Percentiles rank a stretch among this genome's conserved stretches.
Conservation (phyloP, 2,329 filamentous ascomycete genomes). For the Pseudogymnoascus pannorum region DNA sequence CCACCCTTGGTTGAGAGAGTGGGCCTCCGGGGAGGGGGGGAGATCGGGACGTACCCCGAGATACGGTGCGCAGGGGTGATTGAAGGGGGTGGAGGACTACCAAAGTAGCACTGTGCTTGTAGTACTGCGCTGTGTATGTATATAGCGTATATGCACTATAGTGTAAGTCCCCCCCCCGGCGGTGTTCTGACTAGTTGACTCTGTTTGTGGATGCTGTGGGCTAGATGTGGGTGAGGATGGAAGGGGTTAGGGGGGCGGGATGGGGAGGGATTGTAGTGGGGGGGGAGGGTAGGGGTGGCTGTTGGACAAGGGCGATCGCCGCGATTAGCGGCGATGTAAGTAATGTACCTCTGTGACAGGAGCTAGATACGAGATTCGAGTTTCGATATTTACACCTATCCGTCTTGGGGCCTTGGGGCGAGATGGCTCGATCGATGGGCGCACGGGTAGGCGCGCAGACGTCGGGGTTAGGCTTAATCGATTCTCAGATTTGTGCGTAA, state of each 20-base stretch:
- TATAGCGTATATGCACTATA: not conserved
- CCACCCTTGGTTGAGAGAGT: not conserved
- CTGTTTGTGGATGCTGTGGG: not conserved
- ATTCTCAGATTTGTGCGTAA: slow-evolving; percentile 2
- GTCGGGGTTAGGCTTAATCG: not conserved
- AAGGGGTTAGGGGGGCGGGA: not conserved
- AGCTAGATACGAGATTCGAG: not conserved
- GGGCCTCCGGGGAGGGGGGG: not conserved
- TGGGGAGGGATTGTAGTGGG: not conserved
- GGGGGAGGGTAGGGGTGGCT: not conserved
- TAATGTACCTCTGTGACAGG: not conserved
- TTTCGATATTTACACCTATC: not conserved
- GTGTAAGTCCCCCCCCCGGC: not conserved
- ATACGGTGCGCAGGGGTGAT: not conserved
- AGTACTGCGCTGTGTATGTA: not conserved
- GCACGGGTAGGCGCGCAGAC: not conserved
- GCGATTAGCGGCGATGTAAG: not conserved
- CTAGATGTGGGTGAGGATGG: not conserved
- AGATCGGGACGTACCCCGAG: not conserved
- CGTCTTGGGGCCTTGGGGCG: not conserved
- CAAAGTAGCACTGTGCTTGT: not conserved
- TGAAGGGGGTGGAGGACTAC: not conserved
- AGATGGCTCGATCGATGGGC: not conserved
- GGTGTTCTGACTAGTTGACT: not conserved
- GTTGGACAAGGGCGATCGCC: not conserved